Evolutionary conservation across 2,329 filamentous ascomycete genomes (phyloP).

Genomic region (Claviceps humidiphila): DNA sequence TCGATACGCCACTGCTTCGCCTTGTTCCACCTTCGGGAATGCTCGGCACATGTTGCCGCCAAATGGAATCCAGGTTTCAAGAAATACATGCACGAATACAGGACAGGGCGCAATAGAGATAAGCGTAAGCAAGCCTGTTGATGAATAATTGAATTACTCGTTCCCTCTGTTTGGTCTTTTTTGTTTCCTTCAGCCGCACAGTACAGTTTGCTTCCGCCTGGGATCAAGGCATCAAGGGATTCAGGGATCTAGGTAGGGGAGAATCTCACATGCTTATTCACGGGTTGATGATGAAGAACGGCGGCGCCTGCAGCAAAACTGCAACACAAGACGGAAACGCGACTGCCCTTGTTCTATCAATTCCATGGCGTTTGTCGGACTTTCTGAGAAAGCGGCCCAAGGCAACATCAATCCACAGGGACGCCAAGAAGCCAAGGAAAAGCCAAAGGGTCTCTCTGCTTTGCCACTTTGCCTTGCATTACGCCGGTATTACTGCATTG

Average conservation of each 20-base stretch:
- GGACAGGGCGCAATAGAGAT: neutral
- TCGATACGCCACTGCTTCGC: no score
- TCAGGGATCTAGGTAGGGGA: no score
- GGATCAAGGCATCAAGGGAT: no score
- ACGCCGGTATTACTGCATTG: neutral
- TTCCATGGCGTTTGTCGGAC: neutral
- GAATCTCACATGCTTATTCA: neutral
- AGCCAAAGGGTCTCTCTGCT: neutral
- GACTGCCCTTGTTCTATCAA: neutral
- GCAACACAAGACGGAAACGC: neutral
- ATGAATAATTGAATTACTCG: no score
- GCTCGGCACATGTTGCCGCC: no score
- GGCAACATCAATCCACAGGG: neutral
- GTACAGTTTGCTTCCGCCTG: no score
- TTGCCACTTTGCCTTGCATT: slow-evolving; percentile 1
- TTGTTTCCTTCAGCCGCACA: neutral
- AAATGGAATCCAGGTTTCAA: neutral
- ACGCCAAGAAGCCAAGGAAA: neutral
- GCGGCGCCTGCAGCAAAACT: neutral
- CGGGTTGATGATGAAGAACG: neutral
- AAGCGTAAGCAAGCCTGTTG: neutral
- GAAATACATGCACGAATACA: neutral
- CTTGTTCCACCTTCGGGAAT: no score
- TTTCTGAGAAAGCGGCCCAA: neutral
- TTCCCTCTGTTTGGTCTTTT: neutral